Conservation (phyloP, 2,329 filamentous ascomycete species). For the Aspergillus sp. region DNA sequence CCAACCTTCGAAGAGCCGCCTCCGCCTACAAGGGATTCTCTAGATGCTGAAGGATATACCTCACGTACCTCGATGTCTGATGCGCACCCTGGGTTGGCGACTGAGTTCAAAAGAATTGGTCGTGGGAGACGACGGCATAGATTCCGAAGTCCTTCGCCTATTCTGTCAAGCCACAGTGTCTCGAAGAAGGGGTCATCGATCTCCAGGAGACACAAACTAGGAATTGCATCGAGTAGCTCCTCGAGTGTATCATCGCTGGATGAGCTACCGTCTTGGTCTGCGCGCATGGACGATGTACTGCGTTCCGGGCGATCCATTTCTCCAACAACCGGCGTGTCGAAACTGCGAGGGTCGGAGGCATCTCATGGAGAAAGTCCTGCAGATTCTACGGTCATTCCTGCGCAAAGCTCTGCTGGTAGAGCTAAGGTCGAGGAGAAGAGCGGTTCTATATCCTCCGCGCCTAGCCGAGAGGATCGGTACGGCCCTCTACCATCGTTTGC, state of each 20-base stretch:
- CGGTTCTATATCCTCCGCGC: slow-evolving; percentile 55
- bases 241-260: slow-evolving; percentile 56
- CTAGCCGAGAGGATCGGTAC: slow-evolving; percentile 38
- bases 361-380: background rate
- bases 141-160: slow-evolving; percentile 57
- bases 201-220: slow-evolving; percentile 55
- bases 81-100: slow-evolving; percentile 33
- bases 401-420: slow-evolving; percentile 5
- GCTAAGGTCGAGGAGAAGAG: slow-evolving; percentile 58
- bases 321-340: background rate
- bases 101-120: slow-evolving; percentile 49
- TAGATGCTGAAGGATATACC: slow-evolving; percentile 24
- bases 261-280: background rate
- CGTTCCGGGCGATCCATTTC: slow-evolving; percentile 6
- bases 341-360: background rate
- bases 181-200: slow-evolving; percentile 49
- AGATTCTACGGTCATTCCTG: background rate
- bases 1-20: slow-evolving; percentile 8
- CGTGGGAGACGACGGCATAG: slow-evolving; percentile 62
- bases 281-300: background rate
- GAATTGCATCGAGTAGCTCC: slow-evolving; percentile 50
- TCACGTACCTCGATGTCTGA: slow-evolving; percentile 39
- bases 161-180: slow-evolving; percentile 55
- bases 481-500: slow-evolving; percentile 41
- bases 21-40: slow-evolving; percentile 22